Base-by-base conservation (phyloP, 2,329 filamentous ascomycete genomes). In the Aspergillus amoenus region DNA sequence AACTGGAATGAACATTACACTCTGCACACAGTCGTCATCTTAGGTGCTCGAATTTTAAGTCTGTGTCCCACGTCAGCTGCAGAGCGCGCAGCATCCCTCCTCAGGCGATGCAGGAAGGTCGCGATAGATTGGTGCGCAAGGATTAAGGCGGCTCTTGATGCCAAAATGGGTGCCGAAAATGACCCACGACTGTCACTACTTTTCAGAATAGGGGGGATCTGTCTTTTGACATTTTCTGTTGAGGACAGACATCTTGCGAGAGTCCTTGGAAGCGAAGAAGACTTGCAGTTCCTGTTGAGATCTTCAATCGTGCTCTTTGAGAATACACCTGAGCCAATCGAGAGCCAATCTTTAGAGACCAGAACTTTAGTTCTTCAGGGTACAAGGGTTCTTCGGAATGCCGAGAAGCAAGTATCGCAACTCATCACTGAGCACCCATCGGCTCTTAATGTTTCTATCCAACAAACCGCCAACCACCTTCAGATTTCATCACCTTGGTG, bases 1-100 rank as follows among this genome's bases (percentile, higher is more conserved):
- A 84, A 82, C 50, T 84, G 81, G 81, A 74, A 81, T 57, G 78
- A 79, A 4, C 73, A 71, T 17, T 59, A 70, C 34, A 73, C 78
- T 21, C 52, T 63, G 2, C 0, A 64, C 80, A 11, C 66, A 13
- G 30, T 63, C 18, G 49, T 63, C 22, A 21, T 50, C 3, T 18
- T 63, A 15, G 56, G 40, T 2, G 44, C 56, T 11, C 54, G 58
- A 5, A 21, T 34, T 41, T 52, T 61, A 12, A 59, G 50, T 41
- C 43, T 63, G 12, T 61, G 55, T 13, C 18, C 44, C 7, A n/a
- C 15, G 12, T 21, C 46, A 21, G 5, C 40, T 6, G n/a, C 24
- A 4, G 30, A 43, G 9, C 34, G 34, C 2, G 37, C 42, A 17
- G 18, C 41, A 4, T 21, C 13, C 13, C 52, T 60, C 40, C 17